Percentiles rank a stretch among this genome's conserved stretches.
These are phyloP conservation scores for Cercospora citrullina DNA, from an alignment of 2,329 filamentous ascomycete genomes.

Conservation along the genomic window DNA sequence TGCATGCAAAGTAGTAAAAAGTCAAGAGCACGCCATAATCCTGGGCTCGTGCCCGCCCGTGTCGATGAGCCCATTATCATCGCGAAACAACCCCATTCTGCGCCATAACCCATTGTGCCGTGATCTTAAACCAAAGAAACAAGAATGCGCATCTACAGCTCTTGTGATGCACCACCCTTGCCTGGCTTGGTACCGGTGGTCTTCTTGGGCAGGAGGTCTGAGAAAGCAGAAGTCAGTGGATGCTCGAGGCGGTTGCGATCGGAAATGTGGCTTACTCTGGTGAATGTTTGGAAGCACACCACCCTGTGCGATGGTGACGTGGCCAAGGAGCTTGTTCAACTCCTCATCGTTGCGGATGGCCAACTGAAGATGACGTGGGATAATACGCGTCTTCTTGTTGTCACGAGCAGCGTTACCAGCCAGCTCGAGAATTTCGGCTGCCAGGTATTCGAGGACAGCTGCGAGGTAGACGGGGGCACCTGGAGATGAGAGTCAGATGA, in stretches of 20 bases:
- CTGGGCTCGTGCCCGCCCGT: constrained; percentile 35
- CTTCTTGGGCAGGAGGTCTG: constrained; percentile 99
- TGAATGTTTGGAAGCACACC: constrained; percentile 97
- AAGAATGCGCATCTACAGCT: constrained; percentile 67
- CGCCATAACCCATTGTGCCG: constrained; percentile 36
- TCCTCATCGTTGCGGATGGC: constrained; percentile 97
- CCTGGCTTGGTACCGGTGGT: constrained; percentile 73
- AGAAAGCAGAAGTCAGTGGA: constrained; percentile 44
- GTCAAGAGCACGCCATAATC: constrained; percentile 30
- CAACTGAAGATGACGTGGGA: constrained; percentile 93
- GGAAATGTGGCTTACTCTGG: constrained; percentile 69
- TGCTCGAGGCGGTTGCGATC: constrained; percentile 6
- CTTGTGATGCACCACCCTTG: constrained; percentile 87
- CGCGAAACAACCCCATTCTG: constrained; percentile 35
- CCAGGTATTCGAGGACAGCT: constrained; percentile 95
- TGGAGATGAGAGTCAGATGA: constrained; percentile 22
- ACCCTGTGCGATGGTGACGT: constrained; percentile 95
- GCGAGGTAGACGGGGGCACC: constrained; percentile 68
- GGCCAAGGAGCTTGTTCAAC: constrained; percentile 96
- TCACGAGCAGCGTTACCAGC: constrained; percentile 99
- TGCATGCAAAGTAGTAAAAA: constrained; percentile 26
- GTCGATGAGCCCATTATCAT: constrained; percentile 41
- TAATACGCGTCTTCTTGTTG: constrained; percentile 99
- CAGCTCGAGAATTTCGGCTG: constrained; percentile 94
- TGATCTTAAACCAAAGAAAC: constrained; percentile 30